A percentile compares a stretch with the other conserved stretches of the same genome.
Conservation (phyloP, 495 filamentous ascomycete species). For the Talaromyces wortmannii region DNA sequence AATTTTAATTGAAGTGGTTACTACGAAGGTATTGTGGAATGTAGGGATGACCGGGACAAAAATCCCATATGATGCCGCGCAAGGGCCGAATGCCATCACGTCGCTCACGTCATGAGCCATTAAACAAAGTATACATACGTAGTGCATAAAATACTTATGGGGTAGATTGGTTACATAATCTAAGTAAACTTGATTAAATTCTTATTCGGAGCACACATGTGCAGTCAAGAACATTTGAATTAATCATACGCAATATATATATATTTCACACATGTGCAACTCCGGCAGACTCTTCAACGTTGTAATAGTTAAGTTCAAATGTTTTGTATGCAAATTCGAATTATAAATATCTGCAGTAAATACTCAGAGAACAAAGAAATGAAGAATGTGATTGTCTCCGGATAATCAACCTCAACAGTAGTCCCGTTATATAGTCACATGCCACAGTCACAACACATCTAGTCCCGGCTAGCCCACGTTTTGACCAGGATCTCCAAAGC, state of each 20-base stretch:
- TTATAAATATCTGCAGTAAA: no score
- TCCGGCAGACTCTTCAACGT: no score
- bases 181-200: no score
- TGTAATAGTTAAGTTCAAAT: no score
- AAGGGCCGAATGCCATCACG: not conserved
- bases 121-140: not conserved
- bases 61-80: not conserved
- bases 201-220: no score
- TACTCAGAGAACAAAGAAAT: no score
- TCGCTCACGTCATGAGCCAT: not conserved
- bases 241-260: no score
- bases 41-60: not conserved
- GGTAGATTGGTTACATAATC: not conserved
- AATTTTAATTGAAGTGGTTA: not conserved
- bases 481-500: not conserved
- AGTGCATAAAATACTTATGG: not conserved
- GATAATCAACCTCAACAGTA: not conserved
- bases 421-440: not conserved
- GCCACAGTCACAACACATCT: not conserved
- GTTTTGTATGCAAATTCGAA: no score
- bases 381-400: not conserved
- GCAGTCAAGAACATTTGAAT: no score
- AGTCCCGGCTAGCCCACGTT: not conserved
- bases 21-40: not conserved
- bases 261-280: no score